phyloP scores from a whole-genome alignment of 805 yeast species.

The Teunomyces tritomae region DNA sequence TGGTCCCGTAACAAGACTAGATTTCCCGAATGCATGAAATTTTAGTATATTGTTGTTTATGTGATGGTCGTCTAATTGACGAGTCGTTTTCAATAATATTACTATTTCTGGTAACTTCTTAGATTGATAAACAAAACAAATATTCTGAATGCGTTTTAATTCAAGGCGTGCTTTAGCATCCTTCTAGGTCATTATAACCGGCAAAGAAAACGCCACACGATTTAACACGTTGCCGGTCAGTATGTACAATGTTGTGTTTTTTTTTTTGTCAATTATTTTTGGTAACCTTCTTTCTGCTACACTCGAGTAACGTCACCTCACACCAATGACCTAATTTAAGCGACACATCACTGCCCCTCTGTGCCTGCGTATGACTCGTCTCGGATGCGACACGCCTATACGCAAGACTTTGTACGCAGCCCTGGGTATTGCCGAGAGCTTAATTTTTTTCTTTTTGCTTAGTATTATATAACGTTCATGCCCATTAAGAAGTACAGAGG shows the following conservation, averaged over 20 bases:
- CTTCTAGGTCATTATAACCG: background rate
- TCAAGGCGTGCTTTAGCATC: background rate
- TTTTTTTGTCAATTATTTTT: background rate
- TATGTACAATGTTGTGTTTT: too few species aligned
- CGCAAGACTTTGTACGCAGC: background rate
- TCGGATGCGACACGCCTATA: background rate
- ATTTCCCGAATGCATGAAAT: background rate
- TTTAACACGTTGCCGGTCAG: background rate
- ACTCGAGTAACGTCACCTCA: background rate
- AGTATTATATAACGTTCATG: background rate
- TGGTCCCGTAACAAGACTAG: background rate
- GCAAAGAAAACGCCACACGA: background rate
- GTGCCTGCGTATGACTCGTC: conserved; percentile 1
- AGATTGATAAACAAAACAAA: conserved; percentile 2
- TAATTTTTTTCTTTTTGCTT: background rate
- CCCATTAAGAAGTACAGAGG: background rate
- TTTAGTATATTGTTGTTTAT: conserved; percentile 3
- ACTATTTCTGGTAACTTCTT: conserved; percentile 1
- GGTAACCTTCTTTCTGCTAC: background rate
- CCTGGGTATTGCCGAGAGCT: background rate
- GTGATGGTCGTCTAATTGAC: conserved; percentile 3
- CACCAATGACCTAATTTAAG: background rate
- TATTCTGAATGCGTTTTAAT: background rate
- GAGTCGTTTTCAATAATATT: background rate
- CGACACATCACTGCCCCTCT: background rate